Percentiles rank a stretch among this genome's conserved stretches.
Evolutionary conservation across 1,284 basidiomycete genomes (phyloP).

Genomic region (Hypsizygus ulmarius): DNA sequence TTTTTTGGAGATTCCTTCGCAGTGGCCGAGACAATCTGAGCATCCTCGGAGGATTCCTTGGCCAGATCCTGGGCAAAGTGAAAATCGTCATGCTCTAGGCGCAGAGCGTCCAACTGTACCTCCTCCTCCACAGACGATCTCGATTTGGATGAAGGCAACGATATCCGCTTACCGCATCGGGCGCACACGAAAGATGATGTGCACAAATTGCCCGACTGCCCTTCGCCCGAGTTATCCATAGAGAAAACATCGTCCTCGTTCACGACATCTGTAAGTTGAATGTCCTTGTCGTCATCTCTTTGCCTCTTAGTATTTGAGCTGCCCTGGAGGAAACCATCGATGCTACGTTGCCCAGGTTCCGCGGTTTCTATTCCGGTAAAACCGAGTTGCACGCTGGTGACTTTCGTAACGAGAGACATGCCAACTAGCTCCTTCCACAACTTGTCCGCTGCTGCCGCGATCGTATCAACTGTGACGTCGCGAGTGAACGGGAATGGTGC

Average conservation of each 20-base stretch:
- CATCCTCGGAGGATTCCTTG: constrained; percentile 25
- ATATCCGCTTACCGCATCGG: constrained; percentile 50
- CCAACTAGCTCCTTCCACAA: constrained; percentile 84
- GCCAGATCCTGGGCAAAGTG: constrained; percentile 81
- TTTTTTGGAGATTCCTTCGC: constrained; percentile 29
- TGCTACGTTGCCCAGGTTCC: constrained; percentile 82
- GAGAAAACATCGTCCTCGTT: background rate
- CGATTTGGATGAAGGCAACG: constrained; percentile 23
- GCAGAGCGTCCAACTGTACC: constrained; percentile 44
- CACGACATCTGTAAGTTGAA: constrained; percentile 1
- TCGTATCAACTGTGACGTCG: constrained; percentile 72
- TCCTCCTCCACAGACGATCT: constrained; percentile 20
- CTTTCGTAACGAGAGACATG: constrained; percentile 53
- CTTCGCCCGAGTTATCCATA: background rate
- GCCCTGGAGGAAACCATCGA: constrained; percentile 78
- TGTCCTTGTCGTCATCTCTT: constrained; percentile 17
- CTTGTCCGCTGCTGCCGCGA: constrained; percentile 76
- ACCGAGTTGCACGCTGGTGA: constrained; percentile 73
- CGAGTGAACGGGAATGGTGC: constrained; percentile 77
- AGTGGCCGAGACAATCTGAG: constrained; percentile 4
- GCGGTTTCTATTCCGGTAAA: constrained; percentile 83
- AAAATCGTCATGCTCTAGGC: constrained; percentile 80
- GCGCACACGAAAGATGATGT: constrained; percentile 46
- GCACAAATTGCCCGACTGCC: constrained; percentile 3
- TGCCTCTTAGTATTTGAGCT: constrained; percentile 31